phyloP scores from a whole-genome alignment of 176 grass and related monocot genomes.

The Ensete ventricosum region DNA sequence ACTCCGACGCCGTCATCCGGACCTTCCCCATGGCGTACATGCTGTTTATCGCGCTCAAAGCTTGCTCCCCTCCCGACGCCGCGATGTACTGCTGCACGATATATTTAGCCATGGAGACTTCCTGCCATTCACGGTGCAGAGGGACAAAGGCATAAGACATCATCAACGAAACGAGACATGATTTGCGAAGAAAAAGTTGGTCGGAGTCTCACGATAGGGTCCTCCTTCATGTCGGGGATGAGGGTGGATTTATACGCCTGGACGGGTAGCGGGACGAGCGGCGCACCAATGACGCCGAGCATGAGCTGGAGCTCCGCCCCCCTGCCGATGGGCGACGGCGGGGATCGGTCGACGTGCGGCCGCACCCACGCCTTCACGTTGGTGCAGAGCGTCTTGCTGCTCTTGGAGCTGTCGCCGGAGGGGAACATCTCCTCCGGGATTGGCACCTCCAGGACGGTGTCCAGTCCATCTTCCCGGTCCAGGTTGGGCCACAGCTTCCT shows the following conservation, averaged over 20 bases:
- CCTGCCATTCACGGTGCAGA: conserved; percentile 26
- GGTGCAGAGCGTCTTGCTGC: conserved; percentile 34
- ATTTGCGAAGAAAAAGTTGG: background rate
- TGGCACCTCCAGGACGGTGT: conserved; percentile 96
- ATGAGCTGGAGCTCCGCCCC: conserved; percentile 86
- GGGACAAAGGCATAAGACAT: background rate
- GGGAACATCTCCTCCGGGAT: conserved; percentile 95
- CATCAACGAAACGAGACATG: background rate
- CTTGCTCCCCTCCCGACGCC: conserved; percentile 85
- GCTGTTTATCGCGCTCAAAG: conserved; percentile 64
- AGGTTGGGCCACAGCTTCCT: conserved; percentile 93
- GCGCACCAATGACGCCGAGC: conserved; percentile 93
- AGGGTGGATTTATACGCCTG: conserved; percentile 55
- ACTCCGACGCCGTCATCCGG: conserved; percentile 70
- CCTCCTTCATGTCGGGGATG: conserved; percentile 58
- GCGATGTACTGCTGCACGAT: conserved; percentile 98
- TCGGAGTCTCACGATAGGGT: conserved; percentile 52
- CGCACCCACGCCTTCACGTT: conserved; percentile 89
- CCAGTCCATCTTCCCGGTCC: conserved; percentile 82
- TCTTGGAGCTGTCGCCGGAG: conserved; percentile 29
- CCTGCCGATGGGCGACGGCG: conserved; percentile 48
- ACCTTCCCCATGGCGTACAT: conserved; percentile 98
- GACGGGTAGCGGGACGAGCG: conserved; percentile 82
- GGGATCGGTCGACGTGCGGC: conserved; percentile 35
- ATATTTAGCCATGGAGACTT: conserved; percentile 86